These are phyloP conservation scores for Allantophomopsis lycopodina DNA, from an alignment of 2,329 filamentous ascomycete species.

Conservation along the genomic window DNA sequence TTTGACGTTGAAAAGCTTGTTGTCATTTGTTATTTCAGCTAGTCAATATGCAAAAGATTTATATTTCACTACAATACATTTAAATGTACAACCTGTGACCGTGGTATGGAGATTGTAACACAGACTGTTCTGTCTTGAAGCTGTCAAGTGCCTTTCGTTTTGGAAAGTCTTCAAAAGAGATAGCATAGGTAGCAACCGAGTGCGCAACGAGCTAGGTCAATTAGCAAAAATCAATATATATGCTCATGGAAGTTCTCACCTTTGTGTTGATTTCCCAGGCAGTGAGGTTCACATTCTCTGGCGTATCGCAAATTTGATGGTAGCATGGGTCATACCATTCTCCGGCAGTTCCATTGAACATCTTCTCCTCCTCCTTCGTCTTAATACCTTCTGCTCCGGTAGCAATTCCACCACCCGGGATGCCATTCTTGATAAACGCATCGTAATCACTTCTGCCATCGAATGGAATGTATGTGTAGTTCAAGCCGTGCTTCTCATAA, in stretches of 20 bases:
- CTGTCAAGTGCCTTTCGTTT: slow-evolving; percentile 21
- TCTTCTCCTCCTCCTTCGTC: slow-evolving; percentile 46
- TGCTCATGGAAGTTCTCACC: slow-evolving; percentile 23
- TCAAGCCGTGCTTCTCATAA: slow-evolving; percentile 46
- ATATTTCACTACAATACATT: too few species aligned
- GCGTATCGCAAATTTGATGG: slow-evolving; percentile 46
- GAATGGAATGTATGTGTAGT: slow-evolving; percentile 60
- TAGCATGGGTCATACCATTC: slow-evolving; percentile 46
- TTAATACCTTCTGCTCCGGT: slow-evolving; percentile 69
- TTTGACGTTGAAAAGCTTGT: too few species aligned
- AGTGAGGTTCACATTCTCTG: slow-evolving; percentile 41
- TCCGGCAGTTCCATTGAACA: slow-evolving; percentile 60
- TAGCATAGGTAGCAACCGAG: slow-evolving; percentile 56
- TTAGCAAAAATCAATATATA: slow-evolving; percentile 2
- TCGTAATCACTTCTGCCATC: slow-evolving; percentile 72
- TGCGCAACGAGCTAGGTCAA: slow-evolving; percentile 48
- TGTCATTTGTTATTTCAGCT: too few species aligned
- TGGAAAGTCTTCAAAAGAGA: slow-evolving; percentile 52
- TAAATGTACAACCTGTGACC: too few species aligned
- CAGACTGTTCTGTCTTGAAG: too few species aligned
- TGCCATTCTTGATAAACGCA: slow-evolving; percentile 59
- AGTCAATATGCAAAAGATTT: too few species aligned
- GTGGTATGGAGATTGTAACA: too few species aligned
- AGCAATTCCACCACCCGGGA: slow-evolving; percentile 62
- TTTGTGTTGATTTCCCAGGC: slow-evolving; percentile 49